phyloP scores from a whole-genome alignment of 2,329 filamentous ascomycete genomes.

The Byssothecium circinans region DNA sequence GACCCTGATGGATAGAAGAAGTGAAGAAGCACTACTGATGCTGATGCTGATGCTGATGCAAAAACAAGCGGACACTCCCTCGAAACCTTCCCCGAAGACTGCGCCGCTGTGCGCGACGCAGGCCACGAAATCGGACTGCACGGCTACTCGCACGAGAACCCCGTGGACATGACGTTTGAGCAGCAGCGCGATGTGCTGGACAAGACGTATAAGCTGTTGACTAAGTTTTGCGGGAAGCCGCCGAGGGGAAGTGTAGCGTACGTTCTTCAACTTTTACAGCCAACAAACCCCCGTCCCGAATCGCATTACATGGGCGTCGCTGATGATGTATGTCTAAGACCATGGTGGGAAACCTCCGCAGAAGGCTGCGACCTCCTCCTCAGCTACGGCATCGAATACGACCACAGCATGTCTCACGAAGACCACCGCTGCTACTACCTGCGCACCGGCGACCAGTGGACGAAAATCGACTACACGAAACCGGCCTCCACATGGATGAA shows the following conservation, averaged over 20 bases:
- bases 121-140: slow-evolving; percentile 71
- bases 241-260: slow-evolving; percentile 71
- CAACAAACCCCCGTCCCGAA: no score
- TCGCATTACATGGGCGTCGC: no score
- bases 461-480: slow-evolving; percentile 67
- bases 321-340: no score
- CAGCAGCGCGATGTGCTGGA: slow-evolving; percentile 76
- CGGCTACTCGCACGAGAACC: slow-evolving; percentile 74
- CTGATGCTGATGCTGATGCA: no score
- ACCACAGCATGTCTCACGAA: slow-evolving; percentile 67
- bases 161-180: slow-evolving; percentile 69
- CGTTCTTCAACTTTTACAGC: no score
- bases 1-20: no score
- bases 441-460: slow-evolving; percentile 66
- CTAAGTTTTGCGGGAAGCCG: slow-evolving; percentile 69
- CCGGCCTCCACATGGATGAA: slow-evolving; percentile 68
- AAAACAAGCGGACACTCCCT: slow-evolving; percentile 56
- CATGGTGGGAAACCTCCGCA: slow-evolving; percentile 73
- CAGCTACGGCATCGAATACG: slow-evolving; percentile 69
- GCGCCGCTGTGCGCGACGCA: slow-evolving; percentile 60
- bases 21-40: no score
- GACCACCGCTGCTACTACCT: slow-evolving; percentile 68
- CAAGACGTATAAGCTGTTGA: slow-evolving; percentile 72
- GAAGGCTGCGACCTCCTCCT: slow-evolving; percentile 68
- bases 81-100: slow-evolving; percentile 69